Evolutionary conservation across 192 early-diverging fungal genomes (phyloP).

Genomic region (Coemansia sp.): DNA sequence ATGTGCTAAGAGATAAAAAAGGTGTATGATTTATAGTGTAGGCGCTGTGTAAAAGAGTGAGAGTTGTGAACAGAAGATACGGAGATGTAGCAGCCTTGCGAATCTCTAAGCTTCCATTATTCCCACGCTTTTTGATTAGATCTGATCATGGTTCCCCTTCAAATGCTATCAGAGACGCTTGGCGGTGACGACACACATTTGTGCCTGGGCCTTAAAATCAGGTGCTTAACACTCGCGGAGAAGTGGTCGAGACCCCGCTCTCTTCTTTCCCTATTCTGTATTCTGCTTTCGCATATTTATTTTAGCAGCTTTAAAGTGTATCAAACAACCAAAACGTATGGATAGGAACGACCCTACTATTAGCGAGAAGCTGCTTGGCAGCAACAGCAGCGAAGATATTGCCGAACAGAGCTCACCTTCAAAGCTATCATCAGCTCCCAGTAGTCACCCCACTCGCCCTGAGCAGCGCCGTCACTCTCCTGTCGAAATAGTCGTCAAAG

Average conservation of each 20-base stretch:
- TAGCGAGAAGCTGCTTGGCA: neutral
- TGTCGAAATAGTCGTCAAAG: conserved; percentile 12
- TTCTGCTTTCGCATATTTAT: neutral
- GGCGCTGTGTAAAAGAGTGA: neutral
- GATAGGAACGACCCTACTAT: neutral
- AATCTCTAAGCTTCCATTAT: neutral
- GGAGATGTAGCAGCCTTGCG: neutral
- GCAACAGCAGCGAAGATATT: neutral
- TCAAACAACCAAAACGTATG: neutral
- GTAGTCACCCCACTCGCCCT: neutral
- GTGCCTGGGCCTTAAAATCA: conserved; percentile 7
- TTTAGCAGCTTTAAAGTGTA: neutral
- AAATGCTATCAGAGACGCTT: neutral
- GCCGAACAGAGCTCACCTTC: neutral
- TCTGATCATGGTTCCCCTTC: neutral
- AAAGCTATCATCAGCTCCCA: neutral
- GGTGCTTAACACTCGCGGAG: neutral
- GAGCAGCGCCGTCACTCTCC: neutral
- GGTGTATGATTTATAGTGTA: neutral
- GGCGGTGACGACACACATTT: neutral
- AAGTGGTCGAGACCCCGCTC: neutral
- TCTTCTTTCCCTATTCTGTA: neutral
- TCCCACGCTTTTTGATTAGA: neutral
- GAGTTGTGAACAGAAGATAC: no score
- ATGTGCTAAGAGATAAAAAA: conserved; percentile 21